Evolutionary conservation across 192 early-diverging fungal species (phyloP), one percentile per base, ranked within the genome.

Genomic region (Mycoemilia scoparia): DNA sequence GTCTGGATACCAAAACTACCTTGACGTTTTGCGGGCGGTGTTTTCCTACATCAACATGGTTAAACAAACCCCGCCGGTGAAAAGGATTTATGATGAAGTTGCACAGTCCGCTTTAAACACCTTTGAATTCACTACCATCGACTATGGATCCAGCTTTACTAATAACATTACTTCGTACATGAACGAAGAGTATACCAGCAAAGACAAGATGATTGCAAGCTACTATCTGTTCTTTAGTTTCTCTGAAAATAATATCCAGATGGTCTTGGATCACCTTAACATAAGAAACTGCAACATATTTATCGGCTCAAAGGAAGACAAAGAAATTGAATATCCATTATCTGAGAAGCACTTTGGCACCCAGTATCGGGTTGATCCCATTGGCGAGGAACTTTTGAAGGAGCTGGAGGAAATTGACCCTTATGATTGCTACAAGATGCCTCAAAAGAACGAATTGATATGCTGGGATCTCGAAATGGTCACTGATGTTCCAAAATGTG

Each of bases 1-100:
- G 46, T 68, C 74, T 26, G 90, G 90, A 7, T 50, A 77, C 17
- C 57, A 57, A 16, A 64, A 79, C 33, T 84, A 79, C 39, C 58
- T 84, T 38, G 80, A 89, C 20, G 77, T 95, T 1, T 60, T 95
- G 24, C 43, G 67, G 6, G 63, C 73, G 12, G 46, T 95, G 10
- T 97, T 95, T 54, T 74, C 84, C 46, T 97, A 87, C 45, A 82
- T 95, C 39, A 53, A 78, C 17, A 75, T 97, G 73, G 49, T 97
- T 16, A 66, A 66, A 30, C 36, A 54, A n/a, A 49, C 49, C 27
- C 79, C 77, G 18, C 57, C 82, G 29, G 70, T 82, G 39, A 57
- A 76, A 21, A 81, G 79, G 69, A 75, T 83, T 29, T 92, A 76
- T 51, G 66, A 83, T 21, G 92, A 97, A 37, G 34, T 64, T 70